Percentiles rank a stretch among this genome's conserved stretches.
Conservation (phyloP, 129 eudicot genomes). For the Pseudognaphalium luteoalbum region DNA sequence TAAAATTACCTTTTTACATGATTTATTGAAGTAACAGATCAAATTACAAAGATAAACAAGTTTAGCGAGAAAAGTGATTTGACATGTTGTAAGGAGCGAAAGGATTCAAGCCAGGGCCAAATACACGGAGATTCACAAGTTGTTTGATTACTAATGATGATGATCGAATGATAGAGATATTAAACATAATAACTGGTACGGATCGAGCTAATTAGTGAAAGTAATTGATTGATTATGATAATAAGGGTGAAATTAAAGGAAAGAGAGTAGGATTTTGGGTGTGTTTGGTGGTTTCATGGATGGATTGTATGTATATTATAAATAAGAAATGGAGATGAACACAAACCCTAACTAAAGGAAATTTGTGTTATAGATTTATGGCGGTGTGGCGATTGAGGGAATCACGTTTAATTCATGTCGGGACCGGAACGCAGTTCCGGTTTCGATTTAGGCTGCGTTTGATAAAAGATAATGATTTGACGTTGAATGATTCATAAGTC, state of each 20-base stretch:
- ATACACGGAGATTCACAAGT: conserved; percentile 54
- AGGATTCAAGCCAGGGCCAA: conserved; percentile 86
- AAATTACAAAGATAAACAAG: background rate
- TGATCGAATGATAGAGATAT: conserved; percentile 35
- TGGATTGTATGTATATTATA: background rate
- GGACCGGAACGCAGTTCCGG: too few species aligned
- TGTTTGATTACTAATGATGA: conserved; percentile 35
- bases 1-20: background rate
- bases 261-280: conserved; percentile 14
- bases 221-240: background rate
- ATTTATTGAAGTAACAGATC: too few species aligned
- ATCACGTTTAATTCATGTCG: too few species aligned
- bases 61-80: background rate
- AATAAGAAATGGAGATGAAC: conserved; percentile 10
- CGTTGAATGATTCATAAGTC: too few species aligned
- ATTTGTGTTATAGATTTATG: too few species aligned
- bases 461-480: too few species aligned
- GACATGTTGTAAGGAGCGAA: background rate
- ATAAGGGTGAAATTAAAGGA: conserved; percentile 9
- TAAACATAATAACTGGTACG: conserved; percentile 35
- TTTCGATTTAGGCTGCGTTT: too few species aligned
- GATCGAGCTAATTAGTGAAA: background rate
- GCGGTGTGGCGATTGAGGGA: too few species aligned
- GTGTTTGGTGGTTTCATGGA: conserved; percentile 46
- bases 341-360: too few species aligned